Base-by-base conservation (phyloP, 2,329 filamentous ascomycete genomes). In the Microsporum canis region DNA sequence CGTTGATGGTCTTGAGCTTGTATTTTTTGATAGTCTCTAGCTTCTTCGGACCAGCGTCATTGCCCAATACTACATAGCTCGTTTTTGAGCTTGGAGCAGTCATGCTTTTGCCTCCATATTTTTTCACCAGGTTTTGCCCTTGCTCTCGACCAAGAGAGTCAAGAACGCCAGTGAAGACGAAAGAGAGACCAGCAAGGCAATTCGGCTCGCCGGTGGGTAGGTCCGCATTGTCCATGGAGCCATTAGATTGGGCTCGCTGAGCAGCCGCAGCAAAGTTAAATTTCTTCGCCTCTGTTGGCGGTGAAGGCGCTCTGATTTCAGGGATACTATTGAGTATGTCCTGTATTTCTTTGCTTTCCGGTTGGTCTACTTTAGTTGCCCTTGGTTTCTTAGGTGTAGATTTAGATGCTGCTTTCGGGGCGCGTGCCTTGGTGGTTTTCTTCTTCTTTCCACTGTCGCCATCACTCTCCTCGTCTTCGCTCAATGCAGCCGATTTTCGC, bases 121-220 rank as follows among this genome's bases (percentile, higher is more conserved):
- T 85, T 73, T 99, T 99, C 61, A 97, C 89, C 17, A 99, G 78
- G 49, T 83, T 85, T 66, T 91, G 87, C 1, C 84, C 92, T 68
- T 96, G 91, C 4, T 95, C 91, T 63, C 94, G 85, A 51, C 88
- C 86, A 61, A 97, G 82, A 0, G 83, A 86, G 63, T 88, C 83
- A 43, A 97, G 78, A 29, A 96, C 81, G 29, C 94, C 94, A 0
- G 95, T 99, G 69, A 99, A 99, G 33, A 99, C 94, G 70, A 99
- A 99, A 0, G 85, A 88, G 60, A 97, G 79, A 0, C 95, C 94
- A 60, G 86, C 86, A 61, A 99, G 82, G 71, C 94, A 99, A 67
- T 96, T 95, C 8, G 94, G 89, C 59, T 86, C 85, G 5, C 94
- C 94, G 23, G 84, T 82, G 0, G 94, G 94, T 57, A 96, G 77